Evolutionary conservation across 805 yeast species (phyloP), one percentile per base, ranked within the genome.

Genomic region (Cyberlindnera veronae): DNA sequence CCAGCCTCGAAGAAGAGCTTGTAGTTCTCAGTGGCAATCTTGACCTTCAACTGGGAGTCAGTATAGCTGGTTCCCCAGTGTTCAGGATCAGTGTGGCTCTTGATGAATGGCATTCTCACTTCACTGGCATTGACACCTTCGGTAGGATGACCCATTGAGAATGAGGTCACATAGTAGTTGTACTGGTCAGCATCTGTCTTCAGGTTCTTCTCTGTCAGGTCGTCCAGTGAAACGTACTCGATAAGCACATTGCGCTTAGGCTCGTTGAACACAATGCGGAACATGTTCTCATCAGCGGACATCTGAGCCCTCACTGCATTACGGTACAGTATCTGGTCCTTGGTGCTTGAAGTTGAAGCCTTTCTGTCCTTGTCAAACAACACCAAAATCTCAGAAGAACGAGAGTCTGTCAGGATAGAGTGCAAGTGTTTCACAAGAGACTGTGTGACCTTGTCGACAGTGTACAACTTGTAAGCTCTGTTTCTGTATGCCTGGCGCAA

Each of bases 401-500:
- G 84, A 6, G 75, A 61, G 60, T 93, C 98, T 9, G 87, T 74
- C 28, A 91, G 74, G 49, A 91, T 77, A 4, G 85, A 69, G 54
- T 93, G 97, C 62, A 89, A 78, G 61, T 93, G 96, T 62, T 93
- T 93, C 11, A 81, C 80, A 27, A 84, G 60, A 10, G 85, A 76
- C 56, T 88, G 95, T 16, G 89, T 77, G 19, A 90, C 95, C 65
- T 90, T 93, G 61, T 93, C 97, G 46, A 93, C 75, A 2, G 98
- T 91, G 67, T 89, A 91, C 41, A 93, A 66, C 61, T 88, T 88
- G 68, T 85, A 93, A 0, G 98, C 99, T 46, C 81, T 83, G 65
- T 91, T 93, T 56, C 93, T 77, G 67, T 85, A 93, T 0, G 95
- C 96, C 69, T 91, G 97, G 48, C 99, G 86, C 44, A 93, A 66